Percentiles rank a stretch among this genome's conserved stretches.
These are phyloP conservation scores for Platismatia glauca DNA, from an alignment of 495 filamentous ascomycete genomes.

Conservation along the genomic window DNA sequence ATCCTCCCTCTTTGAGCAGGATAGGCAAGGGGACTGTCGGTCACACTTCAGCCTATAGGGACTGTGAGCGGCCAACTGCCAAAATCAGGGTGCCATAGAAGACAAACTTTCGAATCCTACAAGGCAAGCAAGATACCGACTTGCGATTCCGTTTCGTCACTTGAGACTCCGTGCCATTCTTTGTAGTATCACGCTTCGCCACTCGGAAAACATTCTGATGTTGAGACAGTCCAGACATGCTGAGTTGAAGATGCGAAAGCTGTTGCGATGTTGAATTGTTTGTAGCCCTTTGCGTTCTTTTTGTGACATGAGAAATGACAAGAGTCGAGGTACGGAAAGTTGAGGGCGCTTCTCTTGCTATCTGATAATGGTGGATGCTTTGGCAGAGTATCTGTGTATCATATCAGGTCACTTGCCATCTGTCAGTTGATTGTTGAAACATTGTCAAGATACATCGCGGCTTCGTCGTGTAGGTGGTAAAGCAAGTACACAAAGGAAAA, in stretches of 20 bases:
- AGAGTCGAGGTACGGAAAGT: too few species aligned
- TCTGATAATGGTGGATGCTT: too few species aligned
- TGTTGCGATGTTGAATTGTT: not conserved
- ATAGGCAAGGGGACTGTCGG: constrained; percentile 35
- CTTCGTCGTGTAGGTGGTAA: too few species aligned
- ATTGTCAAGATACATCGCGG: too few species aligned
- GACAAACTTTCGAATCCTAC: constrained; percentile 33
- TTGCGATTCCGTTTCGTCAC: constrained; percentile 31
- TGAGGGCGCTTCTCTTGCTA: too few species aligned
- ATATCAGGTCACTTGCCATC: too few species aligned
- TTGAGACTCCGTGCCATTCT: constrained; percentile 20
- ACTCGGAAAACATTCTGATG: constrained; percentile 7
- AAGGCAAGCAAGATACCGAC: constrained; percentile 35
- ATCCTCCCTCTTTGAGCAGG: constrained; percentile 38
- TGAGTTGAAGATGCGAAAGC: not conserved
- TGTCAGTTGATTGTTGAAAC: too few species aligned
- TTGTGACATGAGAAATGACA: not conserved
- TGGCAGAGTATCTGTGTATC: too few species aligned
- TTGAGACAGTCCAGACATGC: constrained; percentile 10
- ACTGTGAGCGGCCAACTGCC: constrained; percentile 7
- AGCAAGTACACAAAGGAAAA: too few species aligned
- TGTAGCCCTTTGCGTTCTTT: not conserved
- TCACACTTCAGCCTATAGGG: constrained; percentile 37
- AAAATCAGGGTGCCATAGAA: not conserved
- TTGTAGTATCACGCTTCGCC: constrained; percentile 7